Conservation (phyloP, 257 asterid species). For the Jacaranda copaia region DNA sequence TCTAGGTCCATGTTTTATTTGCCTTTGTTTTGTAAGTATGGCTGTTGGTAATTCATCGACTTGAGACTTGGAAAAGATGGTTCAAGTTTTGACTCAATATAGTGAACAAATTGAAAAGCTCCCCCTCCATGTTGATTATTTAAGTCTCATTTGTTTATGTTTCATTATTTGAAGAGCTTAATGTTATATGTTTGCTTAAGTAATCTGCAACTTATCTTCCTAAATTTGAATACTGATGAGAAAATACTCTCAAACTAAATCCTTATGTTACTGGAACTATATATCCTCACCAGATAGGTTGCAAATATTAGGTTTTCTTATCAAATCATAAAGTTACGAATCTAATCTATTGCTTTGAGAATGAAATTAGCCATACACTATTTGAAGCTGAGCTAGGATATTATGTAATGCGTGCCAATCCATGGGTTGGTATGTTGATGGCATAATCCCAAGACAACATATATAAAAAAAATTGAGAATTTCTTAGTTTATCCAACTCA, state of each 20-base stretch:
- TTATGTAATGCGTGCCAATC: constrained; percentile 7
- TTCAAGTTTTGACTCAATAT: constrained; percentile 98
- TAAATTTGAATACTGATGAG: constrained; percentile 17
- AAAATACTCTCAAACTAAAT: constrained; percentile 7
- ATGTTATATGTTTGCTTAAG: constrained; percentile 16
- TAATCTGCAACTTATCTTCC: constrained; percentile 22
- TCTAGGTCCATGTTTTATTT: constrained; percentile 7
- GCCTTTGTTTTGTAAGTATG: constrained; percentile 23
- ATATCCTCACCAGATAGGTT: neutral
- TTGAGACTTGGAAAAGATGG: constrained; percentile 98
- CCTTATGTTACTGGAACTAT: neutral
- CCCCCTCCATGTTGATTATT: constrained; percentile 99
- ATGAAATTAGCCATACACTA: neutral
- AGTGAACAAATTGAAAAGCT: constrained; percentile 99
- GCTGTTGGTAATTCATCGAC: constrained; percentile 73
- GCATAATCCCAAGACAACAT: constrained; percentile 12
- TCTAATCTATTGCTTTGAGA: constrained; percentile 28
- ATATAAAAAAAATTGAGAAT: neutral
- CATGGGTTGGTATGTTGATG: constrained; percentile 30
- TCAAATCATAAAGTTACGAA: neutral
- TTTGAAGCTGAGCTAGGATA: constrained; percentile 21
- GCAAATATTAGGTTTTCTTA: neutral
- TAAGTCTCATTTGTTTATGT: constrained; percentile 57
- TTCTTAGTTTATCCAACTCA: neutral
- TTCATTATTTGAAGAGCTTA: constrained; percentile 28